Evolutionary conservation across 768 basidiomycete species (phyloP), one percentile per base, ranked within the genome.

Genomic region (Rhodotorula kratochvilovae): DNA sequence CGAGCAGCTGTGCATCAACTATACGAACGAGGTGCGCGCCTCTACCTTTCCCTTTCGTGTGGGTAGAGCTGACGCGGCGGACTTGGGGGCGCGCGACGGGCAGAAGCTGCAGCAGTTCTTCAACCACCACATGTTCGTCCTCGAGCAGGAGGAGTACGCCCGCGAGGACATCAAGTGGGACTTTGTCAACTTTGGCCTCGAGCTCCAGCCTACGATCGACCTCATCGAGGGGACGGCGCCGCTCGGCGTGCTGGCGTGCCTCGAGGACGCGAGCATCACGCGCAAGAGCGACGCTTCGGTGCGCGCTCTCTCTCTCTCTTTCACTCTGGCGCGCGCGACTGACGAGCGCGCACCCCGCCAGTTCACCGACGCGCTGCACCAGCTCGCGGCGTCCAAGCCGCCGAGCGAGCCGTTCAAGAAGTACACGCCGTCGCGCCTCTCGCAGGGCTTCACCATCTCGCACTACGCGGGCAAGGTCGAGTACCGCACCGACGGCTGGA

Each of bases 241-340:
- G 29, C 92, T 97, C 72, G 96, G 96, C 63, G 89, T 98, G 70
- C 85, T 99, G 56, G 91, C 92, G 72, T 89, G 90, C 77, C 82
- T 99, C 46, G 96, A 99, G 79, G 96, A 98, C 79, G 95, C 97
- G 74, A 98, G 95, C 79, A 98, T 99, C 81, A 99, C 98, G 95
- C 96, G 95, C n/a, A 92, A 92, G 79, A 91, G 90, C 21, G 95
- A 99, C 80, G 81, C 87, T 54, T 97, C 94, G 0, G 98, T 99
- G 82, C 92, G 92, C 43, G 87, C 13, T n/a, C 7, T 46, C 13
- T 13, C 10, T 4, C 7, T 13, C 19, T 4, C n/a, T 33, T 48
- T 3, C 23, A 4, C 45, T 33, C 8, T 46, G 48, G 50, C 25
- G 13, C 13, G 2, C 45, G 15, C 48, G 27, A 12, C 31, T 55